Conservation (phyloP, 1,284 basidiomycete genomes). For the Cystobasidium pallidum region DNA sequence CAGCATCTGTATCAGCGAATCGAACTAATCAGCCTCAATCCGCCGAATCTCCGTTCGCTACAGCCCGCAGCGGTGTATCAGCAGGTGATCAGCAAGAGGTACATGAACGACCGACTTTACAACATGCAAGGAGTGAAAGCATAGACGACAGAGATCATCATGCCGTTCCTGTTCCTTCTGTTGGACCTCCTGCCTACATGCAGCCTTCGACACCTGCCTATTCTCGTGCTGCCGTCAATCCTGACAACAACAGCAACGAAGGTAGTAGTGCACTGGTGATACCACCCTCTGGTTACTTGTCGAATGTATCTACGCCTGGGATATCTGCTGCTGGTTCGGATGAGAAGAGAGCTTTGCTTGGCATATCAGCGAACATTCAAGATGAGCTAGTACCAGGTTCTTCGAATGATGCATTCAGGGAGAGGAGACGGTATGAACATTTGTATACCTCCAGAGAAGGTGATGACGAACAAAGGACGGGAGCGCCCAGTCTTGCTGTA, state of each 20-base stretch:
- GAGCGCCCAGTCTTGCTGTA: conserved; percentile 25
- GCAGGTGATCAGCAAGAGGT: not conserved
- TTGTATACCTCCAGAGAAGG: conserved; percentile 38
- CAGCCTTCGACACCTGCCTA: conserved; percentile 40
- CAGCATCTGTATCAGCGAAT: not conserved
- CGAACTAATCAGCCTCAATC: not conserved
- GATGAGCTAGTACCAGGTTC: not conserved
- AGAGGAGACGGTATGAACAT: conserved; percentile 37
- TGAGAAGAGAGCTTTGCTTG: conserved; percentile 39
- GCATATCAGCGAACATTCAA: not conserved
- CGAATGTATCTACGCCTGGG: conserved; percentile 20
- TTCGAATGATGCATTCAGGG: conserved; percentile 24
- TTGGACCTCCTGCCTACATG: conserved; percentile 42
- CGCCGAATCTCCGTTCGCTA: not conserved
- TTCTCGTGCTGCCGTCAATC: not conserved
- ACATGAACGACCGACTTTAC: not conserved
- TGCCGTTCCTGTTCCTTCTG: conserved; percentile 34
- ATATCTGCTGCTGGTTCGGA: conserved; percentile 21
- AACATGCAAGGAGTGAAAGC: not conserved
- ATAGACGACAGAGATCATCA: conserved; percentile 18
- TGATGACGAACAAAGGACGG: conserved; percentile 37
- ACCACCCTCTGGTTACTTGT: conserved; percentile 14
- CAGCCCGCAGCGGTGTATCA: no score
- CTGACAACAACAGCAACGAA: not conserved
- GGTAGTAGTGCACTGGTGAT: not conserved